Evolutionary conservation across 371 early-diverging fungal species (phyloP).

Genomic region (Batkoa obscura): DNA sequence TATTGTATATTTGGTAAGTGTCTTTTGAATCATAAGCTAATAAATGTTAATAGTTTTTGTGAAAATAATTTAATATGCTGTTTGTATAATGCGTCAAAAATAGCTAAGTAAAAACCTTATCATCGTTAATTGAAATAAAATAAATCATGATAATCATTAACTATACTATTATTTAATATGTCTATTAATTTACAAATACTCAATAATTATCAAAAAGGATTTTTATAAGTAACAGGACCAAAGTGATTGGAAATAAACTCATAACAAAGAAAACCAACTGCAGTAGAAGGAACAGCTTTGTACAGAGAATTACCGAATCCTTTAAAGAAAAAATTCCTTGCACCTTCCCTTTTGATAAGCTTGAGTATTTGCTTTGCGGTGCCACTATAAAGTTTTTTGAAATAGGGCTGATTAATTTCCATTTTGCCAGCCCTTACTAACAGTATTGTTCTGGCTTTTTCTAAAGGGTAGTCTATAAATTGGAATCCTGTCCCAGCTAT

Average conservation of each 20-base stretch:
- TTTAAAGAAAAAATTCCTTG: neutral
- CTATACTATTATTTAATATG: no score
- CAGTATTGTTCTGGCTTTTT: neutral
- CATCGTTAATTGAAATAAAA: no score
- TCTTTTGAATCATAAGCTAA: no score
- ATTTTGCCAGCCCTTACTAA: neutral
- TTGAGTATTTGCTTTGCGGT: neutral
- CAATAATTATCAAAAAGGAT: no score
- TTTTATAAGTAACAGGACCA: no score
- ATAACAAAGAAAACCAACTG: neutral
- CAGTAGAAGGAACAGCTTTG: slow-evolving; percentile 1
- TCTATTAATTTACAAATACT: no score
- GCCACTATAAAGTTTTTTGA: neutral
- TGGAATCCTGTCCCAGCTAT: neutral
- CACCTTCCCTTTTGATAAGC: neutral
- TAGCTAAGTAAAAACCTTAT: no score
- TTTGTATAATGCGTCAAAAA: no score
- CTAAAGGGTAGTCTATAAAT: neutral
- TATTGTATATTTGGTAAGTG: no score
- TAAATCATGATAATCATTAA: no score
- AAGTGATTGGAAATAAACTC: neutral
- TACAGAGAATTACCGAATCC: neutral
- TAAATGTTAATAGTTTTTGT: no score
- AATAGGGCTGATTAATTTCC: neutral
- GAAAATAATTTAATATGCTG: no score